A percentile compares a stretch with the other conserved stretches of the same genome.
phyloP scores from a whole-genome alignment of 768 basidiomycete genomes.

The Suillus ampliporus region DNA sequence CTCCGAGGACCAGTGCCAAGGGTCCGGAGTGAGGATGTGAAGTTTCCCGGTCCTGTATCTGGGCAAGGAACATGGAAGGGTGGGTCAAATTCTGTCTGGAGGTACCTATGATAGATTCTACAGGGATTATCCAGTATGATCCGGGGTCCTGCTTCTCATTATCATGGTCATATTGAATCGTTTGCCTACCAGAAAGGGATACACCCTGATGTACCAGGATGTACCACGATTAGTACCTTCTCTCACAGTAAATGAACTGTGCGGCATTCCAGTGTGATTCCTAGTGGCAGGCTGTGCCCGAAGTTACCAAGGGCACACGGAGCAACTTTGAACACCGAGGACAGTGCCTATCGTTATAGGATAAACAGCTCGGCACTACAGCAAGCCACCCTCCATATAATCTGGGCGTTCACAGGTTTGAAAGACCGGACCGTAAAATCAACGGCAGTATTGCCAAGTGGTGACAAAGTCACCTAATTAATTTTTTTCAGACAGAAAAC shows the following conservation, averaged over 20 bases:
- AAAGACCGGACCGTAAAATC: constrained; percentile 4
- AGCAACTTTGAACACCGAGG: constrained; percentile 1
- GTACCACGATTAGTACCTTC: too few species aligned
- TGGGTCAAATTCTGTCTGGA: neutral
- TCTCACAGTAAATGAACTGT: constrained; percentile 3
- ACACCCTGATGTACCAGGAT: neutral
- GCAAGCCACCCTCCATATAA: neutral
- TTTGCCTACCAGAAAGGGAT: neutral
- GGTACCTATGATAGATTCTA: neutral
- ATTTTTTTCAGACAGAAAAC: neutral
- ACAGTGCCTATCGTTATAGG: neutral
- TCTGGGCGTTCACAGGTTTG: neutral
- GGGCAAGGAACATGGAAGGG: neutral
- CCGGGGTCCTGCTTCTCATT: neutral
- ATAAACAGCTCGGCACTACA: constrained; percentile 1
- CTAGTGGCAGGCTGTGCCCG: constrained; percentile 1
- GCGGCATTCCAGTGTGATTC: neutral
- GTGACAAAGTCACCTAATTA: neutral
- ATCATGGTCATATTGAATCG: constrained; percentile 4
- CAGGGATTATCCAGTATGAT: neutral
- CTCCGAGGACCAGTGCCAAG: constrained; percentile 5
- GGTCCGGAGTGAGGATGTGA: neutral
- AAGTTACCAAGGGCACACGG: neutral
- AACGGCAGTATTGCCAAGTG: neutral
- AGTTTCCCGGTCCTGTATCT: neutral